phyloP scores from a whole-genome alignment of 371 early-diverging fungal genomes.

The Parasitella parasitica region DNA sequence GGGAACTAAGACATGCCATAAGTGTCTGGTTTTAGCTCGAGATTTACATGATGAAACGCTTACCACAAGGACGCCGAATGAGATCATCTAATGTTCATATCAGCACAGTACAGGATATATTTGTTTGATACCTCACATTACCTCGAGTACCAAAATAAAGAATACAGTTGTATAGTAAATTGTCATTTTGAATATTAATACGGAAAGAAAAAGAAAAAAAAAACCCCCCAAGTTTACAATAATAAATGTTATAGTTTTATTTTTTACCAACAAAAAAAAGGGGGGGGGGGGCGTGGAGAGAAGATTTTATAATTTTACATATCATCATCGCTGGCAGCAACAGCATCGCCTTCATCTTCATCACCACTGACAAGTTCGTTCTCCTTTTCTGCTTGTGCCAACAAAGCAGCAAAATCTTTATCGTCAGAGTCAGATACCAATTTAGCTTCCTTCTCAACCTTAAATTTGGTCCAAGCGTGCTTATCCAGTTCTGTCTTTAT shows the following conservation, averaged over 20 bases:
- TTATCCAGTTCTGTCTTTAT: slow-evolving; percentile 81
- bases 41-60: neutral
- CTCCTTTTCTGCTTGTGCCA: slow-evolving; percentile 93
- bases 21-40: neutral
- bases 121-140: slow-evolving; percentile 4
- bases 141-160: slow-evolving; percentile 46
- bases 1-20: slow-evolving; percentile 42
- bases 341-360: slow-evolving; percentile 78
- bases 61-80: slow-evolving; percentile 53
- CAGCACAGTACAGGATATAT: neutral
- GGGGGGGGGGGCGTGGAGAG: too few species aligned
- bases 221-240: too few species aligned
- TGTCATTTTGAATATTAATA: slow-evolving; percentile 32
- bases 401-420: slow-evolving; percentile 87
- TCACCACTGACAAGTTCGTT: slow-evolving; percentile 95
- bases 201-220: neutral
- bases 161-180: slow-evolving; percentile 50
- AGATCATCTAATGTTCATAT: slow-evolving; percentile 38
- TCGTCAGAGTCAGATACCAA: slow-evolving; percentile 97
- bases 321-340: slow-evolving; percentile 60
- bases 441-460: slow-evolving; percentile 82
- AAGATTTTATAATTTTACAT: slow-evolving; percentile 38
- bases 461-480: slow-evolving; percentile 58
- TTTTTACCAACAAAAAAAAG: neutral
- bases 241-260: too few species aligned